phyloP scores from a whole-genome alignment of 306 rosid species.

The Begonia masoniana region DNA sequence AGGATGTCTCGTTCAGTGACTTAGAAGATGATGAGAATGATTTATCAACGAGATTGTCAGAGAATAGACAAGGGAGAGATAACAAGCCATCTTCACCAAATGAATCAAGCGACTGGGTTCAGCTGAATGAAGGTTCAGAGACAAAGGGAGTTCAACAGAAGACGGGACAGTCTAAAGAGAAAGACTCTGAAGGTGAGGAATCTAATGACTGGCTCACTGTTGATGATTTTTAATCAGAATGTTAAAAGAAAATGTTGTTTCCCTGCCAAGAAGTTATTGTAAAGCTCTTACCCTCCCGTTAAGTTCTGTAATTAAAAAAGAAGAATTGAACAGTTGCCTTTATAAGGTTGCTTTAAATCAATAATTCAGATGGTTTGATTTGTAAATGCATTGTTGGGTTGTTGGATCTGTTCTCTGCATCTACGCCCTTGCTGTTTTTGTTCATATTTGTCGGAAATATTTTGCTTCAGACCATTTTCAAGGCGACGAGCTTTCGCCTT shows the following conservation, averaged over 20 bases:
- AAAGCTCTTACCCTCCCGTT: too few species aligned
- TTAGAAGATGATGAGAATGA: conserved; percentile 47
- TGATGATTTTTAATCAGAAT: conserved; percentile 27
- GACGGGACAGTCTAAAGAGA: conserved; percentile 12
- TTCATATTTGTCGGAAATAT: too few species aligned
- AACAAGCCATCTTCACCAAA: conserved; percentile 29
- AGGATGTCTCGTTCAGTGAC: conserved; percentile 68
- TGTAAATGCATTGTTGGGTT: too few species aligned
- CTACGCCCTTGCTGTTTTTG: too few species aligned
- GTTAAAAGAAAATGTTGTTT: conserved; percentile 20
- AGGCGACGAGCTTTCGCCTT: too few species aligned
- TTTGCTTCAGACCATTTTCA: too few species aligned
- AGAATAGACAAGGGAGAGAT: conserved; percentile 18
- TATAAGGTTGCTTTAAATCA: too few species aligned
- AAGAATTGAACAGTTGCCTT: too few species aligned
- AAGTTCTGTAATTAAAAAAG: too few species aligned
- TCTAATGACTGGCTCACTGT: conserved; percentile 79
- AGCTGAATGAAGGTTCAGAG: conserved; percentile 31
- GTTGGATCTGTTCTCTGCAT: too few species aligned
- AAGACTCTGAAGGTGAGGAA: conserved; percentile 67
- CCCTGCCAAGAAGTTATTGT: not conserved
- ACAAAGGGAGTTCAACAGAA: conserved; percentile 20
- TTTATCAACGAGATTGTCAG: conserved; percentile 28
- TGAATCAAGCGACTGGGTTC: conserved; percentile 75
- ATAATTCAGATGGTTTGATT: too few species aligned